Evolutionary conservation across 805 yeast genomes (phyloP).

Genomic region (Kuraishia floccosa): DNA sequence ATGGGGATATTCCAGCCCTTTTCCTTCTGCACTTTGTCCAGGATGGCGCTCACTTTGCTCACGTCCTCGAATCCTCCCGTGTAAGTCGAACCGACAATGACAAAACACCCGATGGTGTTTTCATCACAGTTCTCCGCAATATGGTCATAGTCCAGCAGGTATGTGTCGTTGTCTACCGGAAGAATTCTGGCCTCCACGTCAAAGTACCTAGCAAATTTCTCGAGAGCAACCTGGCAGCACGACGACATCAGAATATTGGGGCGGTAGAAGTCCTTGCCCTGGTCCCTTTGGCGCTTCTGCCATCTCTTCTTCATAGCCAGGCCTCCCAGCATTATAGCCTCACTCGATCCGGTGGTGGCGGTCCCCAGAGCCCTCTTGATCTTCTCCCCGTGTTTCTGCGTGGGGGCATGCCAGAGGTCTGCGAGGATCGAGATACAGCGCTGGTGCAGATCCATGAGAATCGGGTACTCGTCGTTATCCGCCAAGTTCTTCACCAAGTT

Average conservation of each 20-base stretch:
- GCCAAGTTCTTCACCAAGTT: constrained; percentile 83
- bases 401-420: constrained; percentile 71
- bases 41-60: constrained; percentile 40
- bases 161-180: constrained; percentile 52
- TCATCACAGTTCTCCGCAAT: constrained; percentile 67
- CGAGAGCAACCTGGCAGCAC: constrained; percentile 89
- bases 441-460: constrained; percentile 64
- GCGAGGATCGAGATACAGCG: constrained; percentile 77
- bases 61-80: constrained; percentile 90
- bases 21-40: constrained; percentile 58
- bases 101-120: constrained; percentile 86
- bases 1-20: constrained; percentile 65
- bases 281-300: constrained; percentile 55
- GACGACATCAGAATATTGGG: constrained; percentile 91
- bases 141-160: constrained; percentile 49
- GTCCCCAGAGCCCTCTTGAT: constrained; percentile 55
- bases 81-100: constrained; percentile 82
- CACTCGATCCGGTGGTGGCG: constrained; percentile 90
- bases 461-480: constrained; percentile 90
- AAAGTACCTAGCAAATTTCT: constrained; percentile 88
- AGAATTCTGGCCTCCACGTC: constrained; percentile 80
- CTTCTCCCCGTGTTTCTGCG: constrained; percentile 8
- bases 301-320: constrained; percentile 84
- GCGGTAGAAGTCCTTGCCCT: constrained; percentile 45
- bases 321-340: constrained; percentile 91